Evolutionary conservation across 805 yeast species (phyloP), one percentile per base, ranked within the genome.

Genomic region (Jamesozyma rosinii): DNA sequence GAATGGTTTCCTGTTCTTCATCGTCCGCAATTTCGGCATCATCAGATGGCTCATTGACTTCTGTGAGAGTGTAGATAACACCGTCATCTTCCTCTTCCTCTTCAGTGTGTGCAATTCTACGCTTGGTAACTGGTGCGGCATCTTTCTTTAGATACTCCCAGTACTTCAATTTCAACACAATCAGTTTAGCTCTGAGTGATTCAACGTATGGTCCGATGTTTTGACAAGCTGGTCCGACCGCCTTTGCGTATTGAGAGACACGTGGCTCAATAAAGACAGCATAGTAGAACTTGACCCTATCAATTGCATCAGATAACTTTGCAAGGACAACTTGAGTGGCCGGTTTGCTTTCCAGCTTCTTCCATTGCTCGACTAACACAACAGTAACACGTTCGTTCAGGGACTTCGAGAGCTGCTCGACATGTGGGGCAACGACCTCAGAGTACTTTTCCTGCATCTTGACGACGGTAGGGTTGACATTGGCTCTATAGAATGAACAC

Each of bases 381-480:
- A 27, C 18, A 19, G 30, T 26, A 17, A 30, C 37, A 14, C 24
- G 17, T 34, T 33, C 35, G 9, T 43, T 20, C 8, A 42, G 13
- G 3, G 21, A n/a, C 10, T 30, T 14, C 11, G 31, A 37, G 14
- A 35, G 10, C 30, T 20, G 21, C 10, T 38, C 17, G 24, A 46
- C 26, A 19, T 37, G 36, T 21, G 51, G 50, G 21, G 44, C 41
- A 18, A 48, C 36, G 14, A 24, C 22, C 2, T 11, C 38, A 14
- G 17, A 10, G 36, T 46, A 48, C 17, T 50, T 32, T 3, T 17
- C 29, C 5, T 32, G 31, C 18, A 35, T 34, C 15, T 37, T 32
- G 34, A n/a, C 22, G 5, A 49, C 27, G 5, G 34, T 24, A n/a
- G 59, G 58, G 24, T 45, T 39, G n/a, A 55, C 27, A 13, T 42